phyloP scores from a whole-genome alignment of 2,329 filamentous ascomycete species.

The Cladosporium sp. region DNA sequence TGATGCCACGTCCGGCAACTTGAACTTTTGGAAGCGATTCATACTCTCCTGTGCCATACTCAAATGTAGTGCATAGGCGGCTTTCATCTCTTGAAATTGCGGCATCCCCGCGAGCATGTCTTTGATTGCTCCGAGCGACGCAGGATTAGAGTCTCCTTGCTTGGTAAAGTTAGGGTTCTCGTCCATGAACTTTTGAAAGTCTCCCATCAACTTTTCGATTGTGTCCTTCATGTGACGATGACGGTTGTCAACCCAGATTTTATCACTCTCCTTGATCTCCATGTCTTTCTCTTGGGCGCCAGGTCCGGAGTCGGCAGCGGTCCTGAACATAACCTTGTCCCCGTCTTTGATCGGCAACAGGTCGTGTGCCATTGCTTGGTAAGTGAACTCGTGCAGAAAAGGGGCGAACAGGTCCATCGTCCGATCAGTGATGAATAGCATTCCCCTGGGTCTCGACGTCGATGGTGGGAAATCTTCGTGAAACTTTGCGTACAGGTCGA shows the following conservation, averaged over 20 bases:
- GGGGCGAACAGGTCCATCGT: constrained; percentile 89
- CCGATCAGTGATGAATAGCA: constrained; percentile 81
- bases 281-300: constrained; percentile 79
- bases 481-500: constrained; percentile 81
- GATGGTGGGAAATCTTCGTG: constrained; percentile 78
- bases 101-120: constrained; percentile 94
- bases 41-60: constrained; percentile 98
- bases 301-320: constrained; percentile 66
- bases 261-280: constrained; percentile 84
- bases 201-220: constrained; percentile 83
- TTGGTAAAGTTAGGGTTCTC: constrained; percentile 91
- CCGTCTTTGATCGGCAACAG: constrained; percentile 80
- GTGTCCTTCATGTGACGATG: constrained; percentile 98
- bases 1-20: constrained; percentile 78
- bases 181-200: constrained; percentile 86
- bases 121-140: constrained; percentile 71
- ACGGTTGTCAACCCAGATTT: constrained; percentile 90
- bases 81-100: constrained; percentile 92
- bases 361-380: constrained; percentile 97
- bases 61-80: constrained; percentile 87
- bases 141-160: constrained; percentile 41
- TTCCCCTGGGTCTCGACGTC: constrained; percentile 69
- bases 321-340: constrained; percentile 82
- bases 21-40: constrained; percentile 80
- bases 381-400: constrained; percentile 91